These are phyloP conservation scores for Sugiyamaella japonica DNA, from an alignment of 1,139 yeast genomes.

Conservation along the genomic window DNA sequence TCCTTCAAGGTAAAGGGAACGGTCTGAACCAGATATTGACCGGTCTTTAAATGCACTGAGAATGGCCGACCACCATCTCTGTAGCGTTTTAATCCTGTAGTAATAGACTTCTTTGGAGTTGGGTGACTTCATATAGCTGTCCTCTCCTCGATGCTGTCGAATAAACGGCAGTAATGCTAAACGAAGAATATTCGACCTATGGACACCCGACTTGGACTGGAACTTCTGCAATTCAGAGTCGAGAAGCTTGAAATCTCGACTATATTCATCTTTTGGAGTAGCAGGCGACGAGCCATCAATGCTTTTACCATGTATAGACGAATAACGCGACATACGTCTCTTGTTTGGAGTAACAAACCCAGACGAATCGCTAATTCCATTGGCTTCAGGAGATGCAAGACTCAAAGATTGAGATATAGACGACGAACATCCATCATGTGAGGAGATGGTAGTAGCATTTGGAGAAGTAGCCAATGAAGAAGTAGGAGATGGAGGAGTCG, in stretches of 20 bases:
- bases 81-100: slow-evolving; percentile 42
- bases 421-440: slow-evolving; percentile 22
- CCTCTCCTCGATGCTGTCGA: slow-evolving; percentile 39
- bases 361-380: slow-evolving; percentile 9
- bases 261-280: slow-evolving; percentile 17
- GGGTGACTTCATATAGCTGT: slow-evolving; percentile 15
- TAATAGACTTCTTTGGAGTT: slow-evolving; percentile 17
- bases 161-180: slow-evolving; percentile 67
- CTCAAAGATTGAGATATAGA: slow-evolving; percentile 19
- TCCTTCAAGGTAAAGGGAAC: slow-evolving; percentile 72
- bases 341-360: slow-evolving; percentile 15
- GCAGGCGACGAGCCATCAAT: slow-evolving; percentile 1
- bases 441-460: slow-evolving; percentile 25
- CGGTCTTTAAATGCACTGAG: slow-evolving; percentile 45
- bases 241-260: slow-evolving; percentile 30
- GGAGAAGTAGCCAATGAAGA: slow-evolving; percentile 22
- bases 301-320: slow-evolving; percentile 10
- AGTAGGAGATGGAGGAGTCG: slow-evolving; percentile 15
- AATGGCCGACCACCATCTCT: slow-evolving; percentile 70
- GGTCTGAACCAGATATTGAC: slow-evolving; percentile 51
- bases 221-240: slow-evolving; percentile 36
- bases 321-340: slow-evolving; percentile 6
- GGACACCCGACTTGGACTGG: slow-evolving; percentile 51
- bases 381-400: slow-evolving; percentile 17
- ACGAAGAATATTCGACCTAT: slow-evolving; percentile 66